Evolutionary conservation across 108 stramenopile species (phyloP).

Genomic region (Seminavis robusta): DNA sequence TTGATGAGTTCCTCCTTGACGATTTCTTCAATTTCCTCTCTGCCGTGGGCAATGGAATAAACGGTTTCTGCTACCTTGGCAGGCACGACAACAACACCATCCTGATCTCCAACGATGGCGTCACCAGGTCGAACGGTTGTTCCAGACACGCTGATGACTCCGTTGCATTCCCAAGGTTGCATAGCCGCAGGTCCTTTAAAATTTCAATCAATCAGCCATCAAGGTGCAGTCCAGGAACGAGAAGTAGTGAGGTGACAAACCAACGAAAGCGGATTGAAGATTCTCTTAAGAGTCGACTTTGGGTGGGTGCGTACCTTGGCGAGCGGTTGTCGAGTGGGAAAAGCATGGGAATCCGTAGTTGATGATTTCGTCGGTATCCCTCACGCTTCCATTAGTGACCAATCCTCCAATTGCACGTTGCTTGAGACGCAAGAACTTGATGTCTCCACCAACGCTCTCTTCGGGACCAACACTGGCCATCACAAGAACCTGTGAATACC

Average conservation of each 20-base stretch:
- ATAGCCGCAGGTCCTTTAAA: conserved; percentile 82
- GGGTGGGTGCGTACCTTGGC: conserved; percentile 43
- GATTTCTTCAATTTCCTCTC: conserved; percentile 88
- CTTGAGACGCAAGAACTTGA: conserved; percentile 86
- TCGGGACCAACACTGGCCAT: conserved; percentile 80
- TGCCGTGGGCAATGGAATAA: conserved; percentile 84
- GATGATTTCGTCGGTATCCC: conserved; percentile 90
- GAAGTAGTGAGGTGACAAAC: conserved; percentile 29
- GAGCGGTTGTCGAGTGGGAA: conserved; percentile 31
- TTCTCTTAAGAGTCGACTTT: too few species aligned
- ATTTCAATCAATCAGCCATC: conserved; percentile 54
- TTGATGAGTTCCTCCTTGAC: conserved; percentile 88
- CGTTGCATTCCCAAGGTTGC: conserved; percentile 92
- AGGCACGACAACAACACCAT: conserved; percentile 89
- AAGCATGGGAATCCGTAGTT: conserved; percentile 86
- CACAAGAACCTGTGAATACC: conserved; percentile 73
- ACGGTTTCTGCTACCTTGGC: conserved; percentile 86
- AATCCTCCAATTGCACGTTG: conserved; percentile 79
- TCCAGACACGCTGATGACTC: conserved; percentile 66
- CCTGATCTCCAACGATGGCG: conserved; percentile 89
- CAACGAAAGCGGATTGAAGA: too few species aligned
- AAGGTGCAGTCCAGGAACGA: conserved; percentile 45
- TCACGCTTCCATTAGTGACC: conserved; percentile 87
- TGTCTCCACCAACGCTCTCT: conserved; percentile 88
- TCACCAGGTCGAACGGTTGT: conserved; percentile 83